Evolutionary conservation across 257 asterid genomes (phyloP).

Genomic region (Parsonsia alboflavescens): DNA sequence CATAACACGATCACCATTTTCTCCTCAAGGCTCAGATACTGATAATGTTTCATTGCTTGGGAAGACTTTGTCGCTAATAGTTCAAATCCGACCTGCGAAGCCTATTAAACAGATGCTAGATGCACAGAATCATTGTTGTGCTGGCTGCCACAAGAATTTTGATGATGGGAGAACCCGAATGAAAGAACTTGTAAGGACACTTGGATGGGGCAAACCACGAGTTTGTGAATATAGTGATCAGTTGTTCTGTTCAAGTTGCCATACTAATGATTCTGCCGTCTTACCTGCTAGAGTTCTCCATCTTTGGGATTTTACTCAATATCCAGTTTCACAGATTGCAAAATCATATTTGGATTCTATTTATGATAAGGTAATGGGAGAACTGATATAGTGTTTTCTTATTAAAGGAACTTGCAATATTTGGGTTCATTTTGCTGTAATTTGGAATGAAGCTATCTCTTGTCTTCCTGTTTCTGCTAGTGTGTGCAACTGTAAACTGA

Average conservation of each 20-base stretch:
- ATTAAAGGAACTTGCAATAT: not conserved
- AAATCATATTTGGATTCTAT: conserved; percentile 88
- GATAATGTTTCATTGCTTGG: conserved; percentile 51
- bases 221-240: conserved; percentile 88
- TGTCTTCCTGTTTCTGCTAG: not conserved
- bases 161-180: conserved; percentile 65
- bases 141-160: conserved; percentile 76
- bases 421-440: not conserved
- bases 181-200: conserved; percentile 56
- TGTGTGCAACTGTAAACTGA: not conserved
- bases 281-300: conserved; percentile 92
- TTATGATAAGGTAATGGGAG: conserved; percentile 59
- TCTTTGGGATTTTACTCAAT: conserved; percentile 78
- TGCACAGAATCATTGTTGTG: conserved; percentile 78
- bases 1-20: conserved; percentile 25
- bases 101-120: conserved; percentile 73
- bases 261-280: conserved; percentile 73
- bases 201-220: conserved; percentile 98
- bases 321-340: conserved; percentile 85
- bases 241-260: conserved; percentile 83
- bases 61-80: conserved; percentile 72
- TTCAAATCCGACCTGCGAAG: conserved; percentile 51
- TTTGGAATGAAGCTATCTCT: too few relatives aligned
- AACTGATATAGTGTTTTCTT: not conserved
- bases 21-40: conserved; percentile 22